Conservation (phyloP, 2,329 filamentous ascomycete genomes). For the Didymella keratinophila region DNA sequence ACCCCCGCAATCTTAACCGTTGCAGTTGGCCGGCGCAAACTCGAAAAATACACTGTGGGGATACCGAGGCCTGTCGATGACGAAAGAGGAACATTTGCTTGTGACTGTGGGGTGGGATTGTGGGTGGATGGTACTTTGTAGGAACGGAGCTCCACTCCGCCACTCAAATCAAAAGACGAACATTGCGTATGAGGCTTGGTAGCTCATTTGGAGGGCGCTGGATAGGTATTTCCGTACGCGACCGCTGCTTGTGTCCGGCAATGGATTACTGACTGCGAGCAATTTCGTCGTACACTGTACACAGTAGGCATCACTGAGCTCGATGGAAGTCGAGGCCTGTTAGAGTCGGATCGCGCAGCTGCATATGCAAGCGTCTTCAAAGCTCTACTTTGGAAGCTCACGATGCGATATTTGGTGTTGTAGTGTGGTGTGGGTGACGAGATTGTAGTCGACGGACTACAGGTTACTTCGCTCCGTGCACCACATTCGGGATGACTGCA, state of each 20-base stretch:
- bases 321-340: background rate
- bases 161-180: background rate
- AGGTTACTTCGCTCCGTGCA: slow-evolving; percentile 1
- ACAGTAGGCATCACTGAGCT: background rate
- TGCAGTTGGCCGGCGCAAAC: background rate
- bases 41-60: background rate
- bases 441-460: background rate
- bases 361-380: background rate
- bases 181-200: slow-evolving; percentile 5
- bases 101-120: background rate
- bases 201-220: background rate
- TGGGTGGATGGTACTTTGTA: background rate
- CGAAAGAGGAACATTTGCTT: background rate
- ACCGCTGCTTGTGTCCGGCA: background rate
- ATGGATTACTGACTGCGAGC: background rate
- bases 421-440: background rate
- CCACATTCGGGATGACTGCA: background rate
- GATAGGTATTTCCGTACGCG: background rate
- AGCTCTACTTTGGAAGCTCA: background rate
- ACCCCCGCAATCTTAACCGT: slow-evolving; percentile 1
- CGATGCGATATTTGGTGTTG: background rate
- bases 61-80: slow-evolving; percentile 2
- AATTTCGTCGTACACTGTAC: background rate
- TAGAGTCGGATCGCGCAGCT: background rate
- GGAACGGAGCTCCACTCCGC: background rate